These are phyloP conservation scores for Pseudogymnoascus sp. DNA, from an alignment of 2,329 filamentous ascomycete species.

Conservation along the genomic window DNA sequence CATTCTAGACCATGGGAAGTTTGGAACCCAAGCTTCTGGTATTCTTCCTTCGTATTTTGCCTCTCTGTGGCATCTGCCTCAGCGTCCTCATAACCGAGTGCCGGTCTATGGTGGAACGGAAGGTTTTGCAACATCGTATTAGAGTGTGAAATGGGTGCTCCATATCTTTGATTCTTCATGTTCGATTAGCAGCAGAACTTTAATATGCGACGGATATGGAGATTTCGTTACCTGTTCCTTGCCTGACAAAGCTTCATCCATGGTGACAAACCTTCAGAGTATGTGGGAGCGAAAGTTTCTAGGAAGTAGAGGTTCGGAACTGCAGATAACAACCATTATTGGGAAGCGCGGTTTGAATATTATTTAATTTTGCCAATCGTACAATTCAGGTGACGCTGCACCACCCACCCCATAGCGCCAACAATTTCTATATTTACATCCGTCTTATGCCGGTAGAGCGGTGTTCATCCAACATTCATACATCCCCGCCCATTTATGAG, in stretches of 20 bases:
- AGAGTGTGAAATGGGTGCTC: not conserved
- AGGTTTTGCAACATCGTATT: not conserved
- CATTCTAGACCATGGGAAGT: not conserved
- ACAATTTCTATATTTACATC: slow-evolving; percentile 28
- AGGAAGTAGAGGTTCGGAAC: not conserved
- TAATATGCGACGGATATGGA: not conserved
- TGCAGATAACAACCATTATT: not conserved
- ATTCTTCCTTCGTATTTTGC: not conserved
- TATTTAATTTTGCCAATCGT: slow-evolving; percentile 6
- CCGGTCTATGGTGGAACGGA: not conserved
- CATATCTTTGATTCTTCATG: not conserved
- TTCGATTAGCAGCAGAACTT: not conserved
- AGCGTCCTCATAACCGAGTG: not conserved
- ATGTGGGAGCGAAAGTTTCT: not conserved
- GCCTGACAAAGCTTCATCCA: not conserved
- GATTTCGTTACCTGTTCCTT: not conserved
- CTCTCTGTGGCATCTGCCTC: not conserved
- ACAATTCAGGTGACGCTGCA: slow-evolving; percentile 8
- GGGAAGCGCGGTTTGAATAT: not conserved
- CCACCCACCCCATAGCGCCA: not conserved
- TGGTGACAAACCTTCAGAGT: not conserved
- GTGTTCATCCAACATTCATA: slow-evolving; percentile 30
- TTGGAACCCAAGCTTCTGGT: not conserved
- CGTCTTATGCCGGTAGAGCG: slow-evolving; percentile 23
- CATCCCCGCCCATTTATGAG: slow-evolving; percentile 24